A percentile compares a stretch with the other conserved stretches of the same genome.
These are phyloP conservation scores for Pleurotus giganteus DNA, from an alignment of 768 basidiomycete genomes.

Conservation along the genomic window DNA sequence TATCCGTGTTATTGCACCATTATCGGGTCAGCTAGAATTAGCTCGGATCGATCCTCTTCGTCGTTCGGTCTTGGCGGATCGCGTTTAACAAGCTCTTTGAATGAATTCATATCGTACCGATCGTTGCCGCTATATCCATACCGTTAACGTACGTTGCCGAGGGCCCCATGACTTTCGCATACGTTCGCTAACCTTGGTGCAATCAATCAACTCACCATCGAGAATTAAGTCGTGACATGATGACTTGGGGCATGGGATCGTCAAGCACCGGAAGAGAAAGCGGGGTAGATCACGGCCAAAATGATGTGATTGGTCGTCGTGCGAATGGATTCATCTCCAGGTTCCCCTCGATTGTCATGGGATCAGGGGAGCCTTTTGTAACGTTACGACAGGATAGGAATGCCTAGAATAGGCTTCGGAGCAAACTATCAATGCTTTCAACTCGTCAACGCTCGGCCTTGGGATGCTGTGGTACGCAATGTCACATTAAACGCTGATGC, in stretches of 20 bases:
- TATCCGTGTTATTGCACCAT: not conserved
- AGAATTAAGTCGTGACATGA: not conserved
- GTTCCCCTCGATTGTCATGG: slow-evolving; percentile 6
- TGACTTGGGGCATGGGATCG: not conserved
- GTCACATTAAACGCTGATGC: not conserved
- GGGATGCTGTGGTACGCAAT: slow-evolving; percentile 1
- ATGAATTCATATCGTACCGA: slow-evolving; percentile 4
- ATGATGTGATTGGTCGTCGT: not conserved
- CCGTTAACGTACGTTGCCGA: not conserved
- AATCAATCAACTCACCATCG: not conserved
- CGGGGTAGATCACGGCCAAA: not conserved
- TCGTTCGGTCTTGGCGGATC: not conserved
- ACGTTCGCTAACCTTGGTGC: not conserved
- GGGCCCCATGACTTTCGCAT: slow-evolving; percentile 1
- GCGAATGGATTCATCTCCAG: not conserved
- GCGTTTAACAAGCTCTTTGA: not conserved
- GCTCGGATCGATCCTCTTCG: slow-evolving; percentile 4
- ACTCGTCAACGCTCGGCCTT: not conserved
- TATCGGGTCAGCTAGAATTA: not conserved
- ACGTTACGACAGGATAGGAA: slow-evolving; percentile 8
- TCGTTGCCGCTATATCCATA: not conserved
- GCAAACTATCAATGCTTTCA: not conserved
- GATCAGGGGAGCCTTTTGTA: not conserved
- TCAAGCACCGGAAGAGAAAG: not conserved
- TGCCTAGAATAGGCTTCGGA: not conserved